These are phyloP conservation scores for Aspergillus sp. DNA, from an alignment of 2,329 filamentous ascomycete genomes.

Conservation along the genomic window DNA sequence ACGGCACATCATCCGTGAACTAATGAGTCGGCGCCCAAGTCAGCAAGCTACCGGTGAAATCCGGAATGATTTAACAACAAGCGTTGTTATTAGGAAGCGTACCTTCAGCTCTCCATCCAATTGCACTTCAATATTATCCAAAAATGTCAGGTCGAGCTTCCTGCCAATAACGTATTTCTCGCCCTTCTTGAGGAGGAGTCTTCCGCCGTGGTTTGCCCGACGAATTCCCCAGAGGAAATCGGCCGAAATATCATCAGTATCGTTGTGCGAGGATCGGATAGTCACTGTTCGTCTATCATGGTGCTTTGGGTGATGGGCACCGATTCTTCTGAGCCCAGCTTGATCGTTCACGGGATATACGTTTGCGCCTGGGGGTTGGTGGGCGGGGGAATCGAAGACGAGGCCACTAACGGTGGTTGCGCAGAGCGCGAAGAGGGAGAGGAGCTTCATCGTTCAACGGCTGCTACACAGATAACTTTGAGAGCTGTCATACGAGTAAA, in stretches of 20 bases:
- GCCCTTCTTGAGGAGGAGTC: slow-evolving; percentile 54
- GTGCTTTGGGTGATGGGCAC: slow-evolving; percentile 26
- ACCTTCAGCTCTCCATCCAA: slow-evolving; percentile 59
- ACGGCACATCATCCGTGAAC: slow-evolving; percentile 50
- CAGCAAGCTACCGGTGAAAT: neutral
- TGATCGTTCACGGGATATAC: slow-evolving; percentile 26
- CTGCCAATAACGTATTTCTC: slow-evolving; percentile 60
- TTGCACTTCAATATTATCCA: slow-evolving; percentile 58
- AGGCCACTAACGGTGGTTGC: slow-evolving; percentile 18
- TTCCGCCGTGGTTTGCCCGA: slow-evolving; percentile 60
- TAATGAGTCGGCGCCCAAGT: slow-evolving; percentile 21
- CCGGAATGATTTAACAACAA: too few relatives aligned
- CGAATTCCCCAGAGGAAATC: slow-evolving; percentile 57
- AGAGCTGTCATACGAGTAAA: neutral
- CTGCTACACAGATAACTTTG: neutral
- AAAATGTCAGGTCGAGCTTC: slow-evolving; percentile 59
- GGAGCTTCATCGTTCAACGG: slow-evolving; percentile 24
- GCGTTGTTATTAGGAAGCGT: neutral
- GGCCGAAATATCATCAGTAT: slow-evolving; percentile 57
- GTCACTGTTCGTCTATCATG: slow-evolving; percentile 47
- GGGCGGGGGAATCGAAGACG: slow-evolving; percentile 18
- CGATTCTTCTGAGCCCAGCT: slow-evolving; percentile 19
- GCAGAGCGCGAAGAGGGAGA: slow-evolving; percentile 22
- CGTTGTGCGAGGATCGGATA: slow-evolving; percentile 54
- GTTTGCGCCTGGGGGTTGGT: slow-evolving; percentile 20